Conservation (phyloP, 352 stramenopile genomes). For the Saprolegnia parasitica region DNA sequence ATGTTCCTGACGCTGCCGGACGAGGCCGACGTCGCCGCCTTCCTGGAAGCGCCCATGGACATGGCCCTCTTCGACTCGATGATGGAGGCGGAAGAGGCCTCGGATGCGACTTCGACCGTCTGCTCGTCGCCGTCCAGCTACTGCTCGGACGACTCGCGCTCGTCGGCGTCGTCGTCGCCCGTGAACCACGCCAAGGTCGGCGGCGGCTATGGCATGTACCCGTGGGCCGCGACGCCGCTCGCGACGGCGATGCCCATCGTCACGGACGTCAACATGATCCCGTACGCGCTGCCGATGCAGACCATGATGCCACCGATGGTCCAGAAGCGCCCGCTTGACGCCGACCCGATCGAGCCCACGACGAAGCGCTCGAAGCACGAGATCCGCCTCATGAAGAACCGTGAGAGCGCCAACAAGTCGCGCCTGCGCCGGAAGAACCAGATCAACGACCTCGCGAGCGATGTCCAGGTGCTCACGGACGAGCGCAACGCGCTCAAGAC, state of each 20-base stretch:
- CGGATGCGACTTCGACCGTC: background rate
- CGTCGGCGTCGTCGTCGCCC: slow-evolving; percentile 3
- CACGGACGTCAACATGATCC: slow-evolving; percentile 6
- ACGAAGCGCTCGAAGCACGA: slow-evolving; percentile 73
- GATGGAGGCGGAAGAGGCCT: background rate
- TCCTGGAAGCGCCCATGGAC: slow-evolving; percentile 9
- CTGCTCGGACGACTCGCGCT: slow-evolving; percentile 15
- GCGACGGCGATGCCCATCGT: slow-evolving; percentile 11
- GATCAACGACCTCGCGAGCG: slow-evolving; percentile 44
- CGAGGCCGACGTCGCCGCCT: slow-evolving; percentile 15
- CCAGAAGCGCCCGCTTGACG: slow-evolving; percentile 13
- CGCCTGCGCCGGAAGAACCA: slow-evolving; percentile 66
- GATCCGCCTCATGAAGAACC: slow-evolving; percentile 85
- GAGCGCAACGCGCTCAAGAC: slow-evolving; percentile 68
- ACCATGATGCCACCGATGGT: background rate
- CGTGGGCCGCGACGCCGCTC: slow-evolving; percentile 14
- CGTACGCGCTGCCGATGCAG: slow-evolving; percentile 23
- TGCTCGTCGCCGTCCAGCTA: slow-evolving; percentile 26
- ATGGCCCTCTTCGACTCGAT: slow-evolving; percentile 16
- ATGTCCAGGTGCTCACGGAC: slow-evolving; percentile 54
- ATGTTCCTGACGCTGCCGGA: slow-evolving; percentile 16
- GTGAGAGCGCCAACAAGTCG: slow-evolving; percentile 79
- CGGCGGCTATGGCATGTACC: slow-evolving; percentile 10
- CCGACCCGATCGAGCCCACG: background rate
- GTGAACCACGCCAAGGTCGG: background rate